A percentile compares a stretch with the other conserved stretches of the same genome.
phyloP scores from a whole-genome alignment of 371 early-diverging fungal genomes.

The Rhizopus stolonifer region DNA sequence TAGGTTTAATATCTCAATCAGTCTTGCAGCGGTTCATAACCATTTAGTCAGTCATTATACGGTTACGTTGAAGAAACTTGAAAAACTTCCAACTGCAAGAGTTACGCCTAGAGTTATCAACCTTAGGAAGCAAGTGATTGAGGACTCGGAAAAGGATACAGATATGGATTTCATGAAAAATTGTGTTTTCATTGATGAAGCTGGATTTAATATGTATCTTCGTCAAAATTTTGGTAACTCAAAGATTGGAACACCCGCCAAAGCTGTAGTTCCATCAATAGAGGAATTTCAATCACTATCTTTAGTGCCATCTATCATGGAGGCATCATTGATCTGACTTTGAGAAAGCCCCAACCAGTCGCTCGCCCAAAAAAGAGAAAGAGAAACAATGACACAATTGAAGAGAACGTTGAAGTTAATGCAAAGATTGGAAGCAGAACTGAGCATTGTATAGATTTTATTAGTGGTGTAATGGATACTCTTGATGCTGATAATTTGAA shows the following conservation, averaged over 20 bases:
- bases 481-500: neutral
- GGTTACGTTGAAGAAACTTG: too few species aligned
- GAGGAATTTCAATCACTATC: neutral
- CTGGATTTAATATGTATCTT: neutral
- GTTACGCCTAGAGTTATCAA: too few species aligned
- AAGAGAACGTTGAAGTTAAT: neutral
- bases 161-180: neutral
- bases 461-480: neutral
- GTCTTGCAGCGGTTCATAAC: neutral
- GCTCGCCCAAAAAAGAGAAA: neutral
- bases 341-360: neutral
- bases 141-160: neutral
- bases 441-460: neutral
- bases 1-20: neutral
- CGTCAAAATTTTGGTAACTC: neutral
- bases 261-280: conserved; percentile 6
- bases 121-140: neutral
- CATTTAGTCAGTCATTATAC: neutral
- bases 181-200: neutral
- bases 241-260: neutral
- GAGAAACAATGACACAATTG: neutral
- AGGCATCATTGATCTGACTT: neutral
- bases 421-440: neutral
- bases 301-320: neutral
- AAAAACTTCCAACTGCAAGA: too few species aligned